phyloP scores from a whole-genome alignment of 768 basidiomycete species.

The Tubosaeta sp. region DNA sequence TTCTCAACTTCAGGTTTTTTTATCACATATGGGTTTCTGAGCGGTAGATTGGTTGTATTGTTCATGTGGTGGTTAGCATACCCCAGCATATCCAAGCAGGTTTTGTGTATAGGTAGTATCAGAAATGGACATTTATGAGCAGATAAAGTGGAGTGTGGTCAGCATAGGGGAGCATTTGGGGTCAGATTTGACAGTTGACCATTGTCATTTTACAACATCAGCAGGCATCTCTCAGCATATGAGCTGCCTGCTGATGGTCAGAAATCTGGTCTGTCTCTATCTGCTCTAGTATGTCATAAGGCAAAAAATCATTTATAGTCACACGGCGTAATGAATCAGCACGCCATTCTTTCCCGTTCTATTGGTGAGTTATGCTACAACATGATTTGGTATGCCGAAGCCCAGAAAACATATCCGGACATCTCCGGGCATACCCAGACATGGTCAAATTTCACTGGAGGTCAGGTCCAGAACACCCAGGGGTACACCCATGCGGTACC shows the following conservation, averaged over 20 bases:
- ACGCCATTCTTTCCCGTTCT: neutral
- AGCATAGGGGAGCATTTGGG: neutral
- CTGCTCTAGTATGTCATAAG: neutral
- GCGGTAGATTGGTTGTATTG: too few relatives aligned
- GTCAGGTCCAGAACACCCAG: too few relatives aligned
- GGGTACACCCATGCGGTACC: too few relatives aligned
- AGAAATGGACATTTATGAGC: neutral
- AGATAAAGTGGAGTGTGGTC: neutral
- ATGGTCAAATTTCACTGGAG: too few relatives aligned
- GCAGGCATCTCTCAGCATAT: too few relatives aligned
- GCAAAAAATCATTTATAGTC: neutral
- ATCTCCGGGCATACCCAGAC: neutral
- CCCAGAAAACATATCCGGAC: neutral
- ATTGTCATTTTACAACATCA: too few relatives aligned
- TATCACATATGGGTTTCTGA: too few relatives aligned
- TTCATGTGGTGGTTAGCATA: neutral
- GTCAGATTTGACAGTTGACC: too few relatives aligned
- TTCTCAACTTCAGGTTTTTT: too few relatives aligned
- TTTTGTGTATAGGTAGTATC: neutral
- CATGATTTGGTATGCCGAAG: neutral
- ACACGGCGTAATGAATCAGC: neutral
- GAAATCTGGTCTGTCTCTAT: neutral
- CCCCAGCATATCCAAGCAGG: neutral
- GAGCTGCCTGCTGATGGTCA: too few relatives aligned
- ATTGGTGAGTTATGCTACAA: neutral